phyloP scores from a whole-genome alignment of 441 rosid genomes.

The Raphanus hybrid region DNA sequence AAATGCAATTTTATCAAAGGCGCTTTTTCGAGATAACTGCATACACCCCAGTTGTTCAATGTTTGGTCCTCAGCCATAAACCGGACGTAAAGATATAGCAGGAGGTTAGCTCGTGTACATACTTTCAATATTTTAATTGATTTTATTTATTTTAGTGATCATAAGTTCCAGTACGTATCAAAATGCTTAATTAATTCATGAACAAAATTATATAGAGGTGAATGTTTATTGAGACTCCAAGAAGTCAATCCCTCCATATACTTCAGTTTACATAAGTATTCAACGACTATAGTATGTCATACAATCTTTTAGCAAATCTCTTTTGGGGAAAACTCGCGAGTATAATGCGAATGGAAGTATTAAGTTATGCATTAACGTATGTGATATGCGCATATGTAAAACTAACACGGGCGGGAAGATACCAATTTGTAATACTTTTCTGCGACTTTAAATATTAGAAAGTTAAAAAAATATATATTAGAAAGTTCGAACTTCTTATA shows the following conservation, averaged over 20 bases:
- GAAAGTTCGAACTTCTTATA: not conserved
- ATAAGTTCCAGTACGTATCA: not conserved
- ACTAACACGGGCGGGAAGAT: not conserved
- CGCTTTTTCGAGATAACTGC: no score
- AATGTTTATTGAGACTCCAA: conserved; percentile 4
- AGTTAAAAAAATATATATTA: not conserved
- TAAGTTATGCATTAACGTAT: not conserved
- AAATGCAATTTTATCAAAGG: no score
- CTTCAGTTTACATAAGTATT: not conserved
- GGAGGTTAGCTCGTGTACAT: conserved; percentile 51
- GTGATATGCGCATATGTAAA: not conserved
- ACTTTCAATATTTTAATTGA: conserved; percentile 41
- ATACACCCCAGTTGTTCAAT: no score
- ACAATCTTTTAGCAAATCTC: not conserved
- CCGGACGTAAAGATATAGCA: not conserved
- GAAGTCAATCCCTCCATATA: not conserved
- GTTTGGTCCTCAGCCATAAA: no score
- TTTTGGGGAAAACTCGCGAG: not conserved
- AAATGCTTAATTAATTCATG: not conserved
- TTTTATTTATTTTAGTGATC: conserved; percentile 22
- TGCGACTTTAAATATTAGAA: not conserved
- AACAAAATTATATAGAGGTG: not conserved
- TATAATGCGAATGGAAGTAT: not conserved
- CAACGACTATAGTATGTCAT: not conserved
- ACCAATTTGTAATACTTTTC: not conserved